Conservation (phyloP, 306 rosid genomes). For the Prunus armeniaca region DNA sequence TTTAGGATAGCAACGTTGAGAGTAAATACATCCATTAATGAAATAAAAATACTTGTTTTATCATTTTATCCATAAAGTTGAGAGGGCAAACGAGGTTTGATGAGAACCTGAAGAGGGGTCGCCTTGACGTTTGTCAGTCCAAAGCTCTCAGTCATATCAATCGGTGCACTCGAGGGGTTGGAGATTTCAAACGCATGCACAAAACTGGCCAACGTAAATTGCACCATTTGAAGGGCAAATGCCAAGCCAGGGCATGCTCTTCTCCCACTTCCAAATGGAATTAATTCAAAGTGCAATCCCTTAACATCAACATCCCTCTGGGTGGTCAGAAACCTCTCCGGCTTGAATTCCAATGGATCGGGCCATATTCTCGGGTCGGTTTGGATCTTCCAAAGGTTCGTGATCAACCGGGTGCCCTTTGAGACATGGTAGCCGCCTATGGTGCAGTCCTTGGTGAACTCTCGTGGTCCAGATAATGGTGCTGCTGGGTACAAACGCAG, state of each 20-base stretch:
- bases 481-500: slow-evolving; percentile 43
- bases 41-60: too few relatives aligned
- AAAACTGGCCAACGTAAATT: slow-evolving; percentile 20
- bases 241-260: slow-evolving; percentile 36
- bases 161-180: not conserved
- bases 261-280: slow-evolving; percentile 50
- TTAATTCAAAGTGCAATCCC: slow-evolving; percentile 39
- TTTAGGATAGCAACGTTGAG: too few relatives aligned
- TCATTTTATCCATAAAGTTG: slow-evolving; percentile 1
- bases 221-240: slow-evolving; percentile 16
- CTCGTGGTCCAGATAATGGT: slow-evolving; percentile 31
- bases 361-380: slow-evolving; percentile 24
- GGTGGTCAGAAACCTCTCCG: slow-evolving; percentile 46
- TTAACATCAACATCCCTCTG: slow-evolving; percentile 40
- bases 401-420: slow-evolving; percentile 39
- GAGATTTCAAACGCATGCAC: slow-evolving; percentile 32
- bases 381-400: slow-evolving; percentile 46
- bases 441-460: slow-evolving; percentile 35
- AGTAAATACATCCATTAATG: too few relatives aligned
- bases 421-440: slow-evolving; percentile 40
- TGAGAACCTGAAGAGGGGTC: slow-evolving; percentile 13
- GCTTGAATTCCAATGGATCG: slow-evolving; percentile 45
- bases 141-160: slow-evolving; percentile 34
- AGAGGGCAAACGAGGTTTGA: slow-evolving; percentile 17
- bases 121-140: slow-evolving; percentile 27